A percentile compares a stretch with the other conserved stretches of the same genome.
phyloP scores from a whole-genome alignment of 768 basidiomycete species.

The Lactifluus piperatus region DNA sequence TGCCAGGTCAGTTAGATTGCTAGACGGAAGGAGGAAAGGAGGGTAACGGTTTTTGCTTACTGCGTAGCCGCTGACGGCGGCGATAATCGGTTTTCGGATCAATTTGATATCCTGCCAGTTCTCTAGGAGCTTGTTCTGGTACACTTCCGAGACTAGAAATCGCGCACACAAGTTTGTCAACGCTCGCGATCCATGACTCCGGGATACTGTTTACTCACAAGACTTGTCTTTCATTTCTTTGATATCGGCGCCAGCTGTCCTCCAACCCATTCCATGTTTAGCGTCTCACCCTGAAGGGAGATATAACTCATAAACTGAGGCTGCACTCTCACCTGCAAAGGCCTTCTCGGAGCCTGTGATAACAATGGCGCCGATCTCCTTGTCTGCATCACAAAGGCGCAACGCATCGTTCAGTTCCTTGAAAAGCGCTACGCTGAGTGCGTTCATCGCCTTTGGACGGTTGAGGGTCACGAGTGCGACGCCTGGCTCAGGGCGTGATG shows the following conservation, averaged over 20 bases:
- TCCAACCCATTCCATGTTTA: neutral
- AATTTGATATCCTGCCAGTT: slow-evolving; percentile 69
- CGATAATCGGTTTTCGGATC: slow-evolving; percentile 89
- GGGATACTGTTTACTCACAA: slow-evolving; percentile 40
- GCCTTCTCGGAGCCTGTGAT: slow-evolving; percentile 88
- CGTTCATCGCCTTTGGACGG: slow-evolving; percentile 85
- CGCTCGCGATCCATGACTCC: neutral
- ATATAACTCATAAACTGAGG: neutral
- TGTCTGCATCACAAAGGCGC: slow-evolving; percentile 51
- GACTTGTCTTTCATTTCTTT: slow-evolving; percentile 98
- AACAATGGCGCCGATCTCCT: slow-evolving; percentile 72
- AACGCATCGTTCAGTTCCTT: slow-evolving; percentile 68
- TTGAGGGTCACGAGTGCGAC: slow-evolving; percentile 82
- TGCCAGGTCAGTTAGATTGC: neutral
- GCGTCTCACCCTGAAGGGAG: neutral
- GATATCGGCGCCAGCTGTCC: slow-evolving; percentile 88
- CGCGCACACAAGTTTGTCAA: neutral
- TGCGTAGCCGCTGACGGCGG: slow-evolving; percentile 92
- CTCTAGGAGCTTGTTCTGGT: slow-evolving; percentile 76
- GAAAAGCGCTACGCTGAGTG: slow-evolving; percentile 75
- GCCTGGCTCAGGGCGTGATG: slow-evolving; percentile 55
- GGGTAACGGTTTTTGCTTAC: slow-evolving; percentile 36
- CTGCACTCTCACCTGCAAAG: slow-evolving; percentile 70
- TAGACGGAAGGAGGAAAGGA: neutral
- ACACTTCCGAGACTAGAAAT: slow-evolving; percentile 68